These are phyloP conservation scores for Aspergillus thermomutatus DNA, from an alignment of 2,329 filamentous ascomycete genomes.

Conservation along the genomic window DNA sequence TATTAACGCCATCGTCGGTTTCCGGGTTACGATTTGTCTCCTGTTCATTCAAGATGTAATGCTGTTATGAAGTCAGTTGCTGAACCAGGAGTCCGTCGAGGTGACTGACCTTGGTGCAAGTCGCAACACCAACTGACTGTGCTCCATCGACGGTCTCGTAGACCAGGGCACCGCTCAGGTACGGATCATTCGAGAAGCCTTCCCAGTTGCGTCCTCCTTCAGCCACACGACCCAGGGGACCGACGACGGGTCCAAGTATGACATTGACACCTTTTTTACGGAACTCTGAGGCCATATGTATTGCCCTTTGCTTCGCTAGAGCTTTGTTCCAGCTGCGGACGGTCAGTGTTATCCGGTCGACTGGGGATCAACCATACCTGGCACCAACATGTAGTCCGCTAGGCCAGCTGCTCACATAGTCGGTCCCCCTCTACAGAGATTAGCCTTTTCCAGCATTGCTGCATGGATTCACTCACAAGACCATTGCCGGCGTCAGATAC, in stretches of 20 bases:
- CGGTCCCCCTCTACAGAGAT: slow-evolving; percentile 25
- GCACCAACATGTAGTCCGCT: slow-evolving; percentile 22
- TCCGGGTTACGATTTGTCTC: slow-evolving; percentile 37
- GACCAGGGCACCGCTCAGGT: slow-evolving; percentile 44
- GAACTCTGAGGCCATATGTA: slow-evolving; percentile 36
- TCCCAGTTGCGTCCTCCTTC: slow-evolving; percentile 48
- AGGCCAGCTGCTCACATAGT: slow-evolving; percentile 25
- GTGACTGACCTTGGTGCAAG: slow-evolving; percentile 28
- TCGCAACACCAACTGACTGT: slow-evolving; percentile 43
- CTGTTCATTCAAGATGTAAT: slow-evolving; percentile 61
- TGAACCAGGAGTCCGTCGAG: neutral
- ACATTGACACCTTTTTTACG: slow-evolving; percentile 43
- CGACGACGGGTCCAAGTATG: slow-evolving; percentile 42
- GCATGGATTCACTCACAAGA: slow-evolving; percentile 19
- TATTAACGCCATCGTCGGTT: slow-evolving; percentile 4
- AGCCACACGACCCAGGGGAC: slow-evolving; percentile 28
- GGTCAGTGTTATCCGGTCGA: neutral
- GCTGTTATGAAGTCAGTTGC: slow-evolving; percentile 32
- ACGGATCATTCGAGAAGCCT: slow-evolving; percentile 50
- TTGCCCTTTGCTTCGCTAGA: slow-evolving; percentile 30
- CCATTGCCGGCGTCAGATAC: slow-evolving; percentile 44
- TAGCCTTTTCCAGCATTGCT: neutral
- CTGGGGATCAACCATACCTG: slow-evolving; percentile 18
- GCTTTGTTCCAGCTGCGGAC: slow-evolving; percentile 32
- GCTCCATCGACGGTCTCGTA: slow-evolving; percentile 44